Evolutionary conservation across 2,329 filamentous ascomycete genomes (phyloP).

Genomic region (Aspergillus fischeri): DNA sequence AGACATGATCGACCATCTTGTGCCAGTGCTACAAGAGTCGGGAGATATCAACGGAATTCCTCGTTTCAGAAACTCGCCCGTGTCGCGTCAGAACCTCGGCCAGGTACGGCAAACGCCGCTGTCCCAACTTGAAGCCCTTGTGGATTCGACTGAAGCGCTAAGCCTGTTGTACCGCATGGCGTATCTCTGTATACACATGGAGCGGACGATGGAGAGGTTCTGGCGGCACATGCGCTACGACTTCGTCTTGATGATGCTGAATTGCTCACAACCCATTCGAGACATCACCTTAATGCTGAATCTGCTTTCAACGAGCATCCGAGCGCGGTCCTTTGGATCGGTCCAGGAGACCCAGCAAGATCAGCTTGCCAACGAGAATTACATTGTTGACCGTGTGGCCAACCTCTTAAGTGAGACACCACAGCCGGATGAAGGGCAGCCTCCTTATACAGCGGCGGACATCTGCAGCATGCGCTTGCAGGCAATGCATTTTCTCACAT

Average conservation of each 20-base stretch:
- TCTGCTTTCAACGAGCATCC: slow-evolving; percentile 53
- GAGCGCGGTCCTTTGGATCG: slow-evolving; percentile 52
- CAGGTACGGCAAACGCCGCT: slow-evolving; percentile 38
- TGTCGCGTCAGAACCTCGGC: slow-evolving; percentile 37
- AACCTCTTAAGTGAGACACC: slow-evolving; percentile 55
- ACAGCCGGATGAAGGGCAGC: slow-evolving; percentile 40
- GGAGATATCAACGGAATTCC: slow-evolving; percentile 55
- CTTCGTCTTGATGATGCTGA: slow-evolving; percentile 57
- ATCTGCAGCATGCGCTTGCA: slow-evolving; percentile 43
- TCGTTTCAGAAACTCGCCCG: slow-evolving; percentile 43
- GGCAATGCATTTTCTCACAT: slow-evolving; percentile 41
- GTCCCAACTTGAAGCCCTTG: slow-evolving; percentile 42
- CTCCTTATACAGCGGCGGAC: slow-evolving; percentile 35
- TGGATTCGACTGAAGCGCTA: slow-evolving; percentile 53
- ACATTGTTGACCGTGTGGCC: slow-evolving; percentile 55
- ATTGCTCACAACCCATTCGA: slow-evolving; percentile 52
- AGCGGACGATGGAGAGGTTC: slow-evolving; percentile 44
- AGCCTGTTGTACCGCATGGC: slow-evolving; percentile 52
- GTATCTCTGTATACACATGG: slow-evolving; percentile 43
- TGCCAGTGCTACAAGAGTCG: slow-evolving; percentile 39
- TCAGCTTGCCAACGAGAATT: slow-evolving; percentile 40
- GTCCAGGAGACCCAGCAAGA: slow-evolving; percentile 41
- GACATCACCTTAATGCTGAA: slow-evolving; percentile 54
- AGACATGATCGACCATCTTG: slow-evolving; percentile 35
- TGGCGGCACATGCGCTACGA: slow-evolving; percentile 56